A percentile compares a stretch with the other conserved stretches of the same genome.
Evolutionary conservation across 169 alveolate genomes (phyloP).

Genomic region (Babesia caballi): DNA sequence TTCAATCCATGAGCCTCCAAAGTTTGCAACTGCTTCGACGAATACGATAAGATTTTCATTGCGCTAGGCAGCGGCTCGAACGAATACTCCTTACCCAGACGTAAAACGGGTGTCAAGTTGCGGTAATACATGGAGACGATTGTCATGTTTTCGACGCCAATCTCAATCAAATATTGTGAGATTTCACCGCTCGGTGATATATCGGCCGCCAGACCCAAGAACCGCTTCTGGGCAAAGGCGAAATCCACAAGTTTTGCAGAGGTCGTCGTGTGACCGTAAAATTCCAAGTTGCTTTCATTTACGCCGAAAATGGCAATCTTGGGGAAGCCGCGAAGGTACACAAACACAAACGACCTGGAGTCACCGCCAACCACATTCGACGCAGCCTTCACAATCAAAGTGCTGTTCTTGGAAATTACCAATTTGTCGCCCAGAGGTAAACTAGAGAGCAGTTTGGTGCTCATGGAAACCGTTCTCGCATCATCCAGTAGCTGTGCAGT

Average conservation of each 20-base stretch:
- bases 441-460: background rate
- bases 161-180: slow-evolving; percentile 34
- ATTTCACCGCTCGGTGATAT: slow-evolving; percentile 20
- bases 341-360: background rate
- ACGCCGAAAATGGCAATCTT: slow-evolving; percentile 9
- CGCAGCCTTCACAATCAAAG: background rate
- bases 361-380: background rate
- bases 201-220: slow-evolving; percentile 11
- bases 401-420: background rate
- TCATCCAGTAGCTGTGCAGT: background rate
- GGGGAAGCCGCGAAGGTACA: slow-evolving; percentile 5
- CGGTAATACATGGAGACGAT: slow-evolving; percentile 7
- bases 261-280: slow-evolving; percentile 4
- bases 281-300: background rate
- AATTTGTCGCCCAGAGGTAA: background rate
- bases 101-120: background rate
- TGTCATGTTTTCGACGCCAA: slow-evolving; percentile 4
- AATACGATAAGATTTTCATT: background rate
- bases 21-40: background rate
- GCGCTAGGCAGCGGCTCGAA: slow-evolving; percentile 5
- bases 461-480: background rate
- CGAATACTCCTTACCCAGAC: slow-evolving; percentile 3
- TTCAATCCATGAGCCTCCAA: slow-evolving; percentile 17
- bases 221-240: background rate
- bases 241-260: slow-evolving; percentile 35